Percentiles rank a stretch among this genome's conserved stretches.
These are phyloP conservation scores for Effrenium voratum DNA, from an alignment of 73 alveolate genomes.

Conservation along the genomic window DNA sequence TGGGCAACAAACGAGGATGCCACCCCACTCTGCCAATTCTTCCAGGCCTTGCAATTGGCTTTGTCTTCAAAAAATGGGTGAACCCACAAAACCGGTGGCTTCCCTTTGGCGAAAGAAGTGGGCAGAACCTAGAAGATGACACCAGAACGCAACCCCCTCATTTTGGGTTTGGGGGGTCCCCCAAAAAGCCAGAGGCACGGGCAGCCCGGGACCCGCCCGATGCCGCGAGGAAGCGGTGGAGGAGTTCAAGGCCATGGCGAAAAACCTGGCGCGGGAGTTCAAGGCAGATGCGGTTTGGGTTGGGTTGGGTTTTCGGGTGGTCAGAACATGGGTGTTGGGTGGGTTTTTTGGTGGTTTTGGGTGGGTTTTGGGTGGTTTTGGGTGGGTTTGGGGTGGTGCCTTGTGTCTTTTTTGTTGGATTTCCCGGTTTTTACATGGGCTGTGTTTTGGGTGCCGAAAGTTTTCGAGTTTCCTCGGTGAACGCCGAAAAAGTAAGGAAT, in stretches of 20 bases:
- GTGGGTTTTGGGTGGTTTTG: neutral
- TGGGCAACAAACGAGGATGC: no score
- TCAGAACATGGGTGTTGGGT: neutral
- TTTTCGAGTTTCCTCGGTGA: no score
- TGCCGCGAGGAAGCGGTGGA: slow-evolving; percentile 37
- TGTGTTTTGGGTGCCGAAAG: no score
- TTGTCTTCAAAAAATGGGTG: neutral
- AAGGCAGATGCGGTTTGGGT: neutral
- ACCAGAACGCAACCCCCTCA: neutral
- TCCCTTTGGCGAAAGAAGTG: neutral
- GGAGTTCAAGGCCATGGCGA: slow-evolving; percentile 78
- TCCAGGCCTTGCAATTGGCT: neutral
- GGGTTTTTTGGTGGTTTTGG: neutral
- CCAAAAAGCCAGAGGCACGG: neutral
- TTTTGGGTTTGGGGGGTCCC: no score
- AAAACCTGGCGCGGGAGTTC: slow-evolving; percentile 54
- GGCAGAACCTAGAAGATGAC: neutral
- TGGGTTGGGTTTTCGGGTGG: neutral
- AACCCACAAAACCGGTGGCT: neutral
- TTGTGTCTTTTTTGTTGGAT: neutral
- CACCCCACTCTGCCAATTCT: no score
- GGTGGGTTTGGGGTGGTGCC: neutral
- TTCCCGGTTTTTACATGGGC: neutral
- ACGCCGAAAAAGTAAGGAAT: no score
- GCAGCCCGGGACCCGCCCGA: neutral